Conservation (phyloP, 768 basidiomycete species). For the Candolleomyces aberdarensis region DNA sequence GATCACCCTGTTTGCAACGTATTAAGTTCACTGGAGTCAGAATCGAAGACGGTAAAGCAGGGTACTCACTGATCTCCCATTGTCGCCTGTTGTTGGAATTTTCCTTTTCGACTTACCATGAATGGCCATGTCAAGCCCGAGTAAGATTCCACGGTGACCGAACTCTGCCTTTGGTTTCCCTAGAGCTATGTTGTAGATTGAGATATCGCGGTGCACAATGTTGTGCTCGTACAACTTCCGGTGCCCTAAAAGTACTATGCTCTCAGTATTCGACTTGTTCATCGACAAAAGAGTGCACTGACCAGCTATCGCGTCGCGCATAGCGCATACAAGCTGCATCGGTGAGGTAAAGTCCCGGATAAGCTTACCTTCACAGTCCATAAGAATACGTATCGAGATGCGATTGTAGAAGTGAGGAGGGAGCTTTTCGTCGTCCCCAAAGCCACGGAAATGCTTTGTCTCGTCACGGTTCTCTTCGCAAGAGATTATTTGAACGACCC, state of each 20-base stretch:
- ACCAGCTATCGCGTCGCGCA: not conserved
- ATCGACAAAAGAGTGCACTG: not conserved
- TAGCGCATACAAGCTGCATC: not conserved
- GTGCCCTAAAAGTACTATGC: not conserved
- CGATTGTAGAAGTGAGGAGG: not conserved
- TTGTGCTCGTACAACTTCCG: not conserved
- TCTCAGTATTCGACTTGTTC: not conserved
- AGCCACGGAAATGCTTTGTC: not conserved
- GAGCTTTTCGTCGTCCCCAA: not conserved
- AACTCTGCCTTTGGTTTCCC: not conserved
- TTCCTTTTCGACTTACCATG: too few species aligned
- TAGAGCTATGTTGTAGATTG: conserved; percentile 11
- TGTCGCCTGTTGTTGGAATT: too few species aligned
- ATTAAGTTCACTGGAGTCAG: too few species aligned
- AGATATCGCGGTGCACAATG: conserved; percentile 14
- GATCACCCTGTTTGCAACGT: too few species aligned
- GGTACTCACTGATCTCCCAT: too few species aligned
- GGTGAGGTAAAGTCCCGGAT: not conserved
- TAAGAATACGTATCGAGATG: not conserved
- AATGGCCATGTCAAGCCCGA: conserved; percentile 13
- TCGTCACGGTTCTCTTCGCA: not conserved
- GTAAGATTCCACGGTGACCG: conserved; percentile 10
- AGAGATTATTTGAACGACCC: not conserved
- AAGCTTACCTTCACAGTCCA: not conserved
- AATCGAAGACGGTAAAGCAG: too few species aligned